phyloP scores from a whole-genome alignment of 75 land plant species.

The Gnetum montanum region DNA sequence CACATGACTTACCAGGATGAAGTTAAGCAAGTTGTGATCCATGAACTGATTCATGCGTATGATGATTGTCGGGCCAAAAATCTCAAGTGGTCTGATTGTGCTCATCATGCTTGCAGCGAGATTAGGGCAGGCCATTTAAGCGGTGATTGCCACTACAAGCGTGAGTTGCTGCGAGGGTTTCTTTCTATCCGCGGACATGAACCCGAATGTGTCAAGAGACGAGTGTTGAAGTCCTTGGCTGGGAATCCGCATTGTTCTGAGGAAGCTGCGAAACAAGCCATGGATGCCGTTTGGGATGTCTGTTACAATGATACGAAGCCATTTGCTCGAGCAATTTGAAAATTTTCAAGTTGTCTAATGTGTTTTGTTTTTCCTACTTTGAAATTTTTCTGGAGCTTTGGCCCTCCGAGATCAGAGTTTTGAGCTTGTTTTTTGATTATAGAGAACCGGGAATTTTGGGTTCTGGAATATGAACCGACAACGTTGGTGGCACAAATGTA shows the following conservation, averaged over 20 bases:
- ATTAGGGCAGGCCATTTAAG: slow-evolving; percentile 94
- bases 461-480: too few relatives aligned
- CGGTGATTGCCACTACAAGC: slow-evolving; percentile 96
- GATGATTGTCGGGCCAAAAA: slow-evolving; percentile 94
- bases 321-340: slow-evolving; percentile 73
- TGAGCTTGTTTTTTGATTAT: too few relatives aligned
- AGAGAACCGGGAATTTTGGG: too few relatives aligned
- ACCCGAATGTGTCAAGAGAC: slow-evolving; percentile 75
- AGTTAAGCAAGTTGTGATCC: slow-evolving; percentile 78
- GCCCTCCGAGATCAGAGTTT: too few relatives aligned
- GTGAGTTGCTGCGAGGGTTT: slow-evolving; percentile 74
- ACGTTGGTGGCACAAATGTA: too few relatives aligned
- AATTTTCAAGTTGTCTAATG: background rate
- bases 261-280: slow-evolving; percentile 55
- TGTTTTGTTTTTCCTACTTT: too few relatives aligned
- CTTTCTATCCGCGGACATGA: slow-evolving; percentile 73
- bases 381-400: too few relatives aligned
- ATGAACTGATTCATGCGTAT: slow-evolving; percentile 96
- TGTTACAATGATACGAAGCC: slow-evolving; percentile 82
- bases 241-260: slow-evolving; percentile 64
- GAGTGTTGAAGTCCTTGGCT: slow-evolving; percentile 53
- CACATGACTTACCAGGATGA: slow-evolving; percentile 76
- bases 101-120: slow-evolving; percentile 99
- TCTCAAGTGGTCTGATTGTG: slow-evolving; percentile 88
- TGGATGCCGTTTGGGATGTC: slow-evolving; percentile 75